Evolutionary conservation across 2,329 filamentous ascomycete genomes (phyloP).

Genomic region (Aspergillus eucalypticola): DNA sequence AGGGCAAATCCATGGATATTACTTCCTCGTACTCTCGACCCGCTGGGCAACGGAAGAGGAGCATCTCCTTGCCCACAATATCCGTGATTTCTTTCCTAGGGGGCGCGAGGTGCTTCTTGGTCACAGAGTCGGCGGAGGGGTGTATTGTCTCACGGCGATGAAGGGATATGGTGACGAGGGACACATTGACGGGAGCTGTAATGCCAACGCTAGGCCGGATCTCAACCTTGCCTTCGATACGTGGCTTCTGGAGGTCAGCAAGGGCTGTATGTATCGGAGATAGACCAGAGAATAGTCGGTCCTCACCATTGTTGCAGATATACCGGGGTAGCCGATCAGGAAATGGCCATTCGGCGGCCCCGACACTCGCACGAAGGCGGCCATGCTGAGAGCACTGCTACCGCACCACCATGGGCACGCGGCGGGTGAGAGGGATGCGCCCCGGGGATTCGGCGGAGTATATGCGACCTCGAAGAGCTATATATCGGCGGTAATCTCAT

Average conservation of each 20-base stretch:
- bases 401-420: constrained; percentile 45
- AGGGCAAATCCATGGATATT: constrained; percentile 93
- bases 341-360: constrained; percentile 97
- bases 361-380: constrained; percentile 90
- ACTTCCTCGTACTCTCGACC: constrained; percentile 86
- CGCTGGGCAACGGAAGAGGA: constrained; percentile 81
- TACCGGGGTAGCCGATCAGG: constrained; percentile 94
- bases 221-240: constrained; percentile 97
- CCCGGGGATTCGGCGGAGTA: constrained; percentile 28
- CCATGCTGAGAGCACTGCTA: constrained; percentile 52
- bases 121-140: constrained; percentile 88
- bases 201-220: constrained; percentile 83
- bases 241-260: constrained; percentile 61
- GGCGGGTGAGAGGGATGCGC: constrained; percentile 29
- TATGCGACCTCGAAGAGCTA: constrained; percentile 26
- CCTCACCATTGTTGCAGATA: constrained; percentile 93
- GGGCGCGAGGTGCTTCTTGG: constrained; percentile 86
- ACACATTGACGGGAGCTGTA: constrained; percentile 86
- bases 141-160: constrained; percentile 95
- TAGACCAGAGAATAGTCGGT: constrained; percentile 7
- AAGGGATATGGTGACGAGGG: constrained; percentile 89
- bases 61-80: constrained; percentile 91
- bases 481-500: constrained; percentile 29
- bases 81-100: constrained; percentile 88
- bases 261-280: not conserved